phyloP scores from a whole-genome alignment of 2,329 filamentous ascomycete species.

The Alternaria panax region DNA sequence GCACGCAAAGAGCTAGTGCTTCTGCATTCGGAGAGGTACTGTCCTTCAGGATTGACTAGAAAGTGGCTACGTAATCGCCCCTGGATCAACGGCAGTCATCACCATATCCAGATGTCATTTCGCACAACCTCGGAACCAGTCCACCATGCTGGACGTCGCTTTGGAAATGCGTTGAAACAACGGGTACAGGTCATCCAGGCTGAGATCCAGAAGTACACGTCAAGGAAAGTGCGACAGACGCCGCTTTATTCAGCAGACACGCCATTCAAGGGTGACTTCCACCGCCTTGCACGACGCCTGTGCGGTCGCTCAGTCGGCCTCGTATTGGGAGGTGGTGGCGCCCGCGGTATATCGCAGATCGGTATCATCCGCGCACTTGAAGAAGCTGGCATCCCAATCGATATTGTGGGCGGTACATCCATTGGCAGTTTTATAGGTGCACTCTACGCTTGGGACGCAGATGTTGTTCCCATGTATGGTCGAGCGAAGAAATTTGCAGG shows the following conservation, averaged over 20 bases:
- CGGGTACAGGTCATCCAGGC: constrained; percentile 93
- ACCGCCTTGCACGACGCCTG: constrained; percentile 85
- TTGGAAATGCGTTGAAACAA: constrained; percentile 87
- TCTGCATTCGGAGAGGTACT: constrained; percentile 88
- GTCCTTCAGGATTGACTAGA: constrained; percentile 80
- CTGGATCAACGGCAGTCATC: constrained; percentile 98
- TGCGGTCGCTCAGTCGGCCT: constrained; percentile 95
- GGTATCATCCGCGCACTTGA: constrained; percentile 95
- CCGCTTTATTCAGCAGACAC: constrained; percentile 91
- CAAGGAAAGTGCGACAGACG: constrained; percentile 84
- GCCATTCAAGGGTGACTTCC: constrained; percentile 95
- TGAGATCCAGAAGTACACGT: constrained; percentile 98
- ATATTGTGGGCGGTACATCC: constrained; percentile 93
- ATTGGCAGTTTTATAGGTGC: constrained; percentile 96
- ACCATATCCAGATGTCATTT: constrained; percentile 96
- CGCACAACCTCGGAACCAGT: constrained; percentile 77
- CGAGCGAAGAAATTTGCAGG: constrained; percentile 96
- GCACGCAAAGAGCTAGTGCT: constrained; percentile 92
- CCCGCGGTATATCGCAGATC: constrained; percentile 88
- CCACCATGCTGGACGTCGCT: constrained; percentile 75
- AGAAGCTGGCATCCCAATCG: constrained; percentile 94
- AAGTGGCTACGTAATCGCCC: constrained; percentile 88
- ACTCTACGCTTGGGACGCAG: constrained; percentile 93
- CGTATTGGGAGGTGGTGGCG: constrained; percentile 92
- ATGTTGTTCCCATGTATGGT: constrained; percentile 96